Evolutionary conservation across 2,329 filamentous ascomycete species (phyloP).

Genomic region (Dothideomycetidae sp.): DNA sequence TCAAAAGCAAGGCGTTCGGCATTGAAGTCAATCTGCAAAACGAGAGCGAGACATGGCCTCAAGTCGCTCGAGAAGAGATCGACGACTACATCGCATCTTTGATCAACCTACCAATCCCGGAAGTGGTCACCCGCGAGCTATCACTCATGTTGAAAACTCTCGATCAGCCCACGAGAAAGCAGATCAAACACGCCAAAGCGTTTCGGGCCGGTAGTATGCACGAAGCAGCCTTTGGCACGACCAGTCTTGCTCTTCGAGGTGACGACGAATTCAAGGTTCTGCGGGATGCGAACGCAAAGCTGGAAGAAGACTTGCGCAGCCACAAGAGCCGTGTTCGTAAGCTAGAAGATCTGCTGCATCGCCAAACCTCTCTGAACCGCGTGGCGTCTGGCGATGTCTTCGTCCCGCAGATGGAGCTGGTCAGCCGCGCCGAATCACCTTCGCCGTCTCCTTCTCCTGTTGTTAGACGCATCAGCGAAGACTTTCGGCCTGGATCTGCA

Average conservation of each 20-base stretch:
- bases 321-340: constrained; percentile 87
- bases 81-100: constrained; percentile 57
- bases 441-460: constrained; percentile 17
- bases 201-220: constrained; percentile 96
- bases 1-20: constrained; percentile 56
- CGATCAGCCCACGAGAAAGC: constrained; percentile 68
- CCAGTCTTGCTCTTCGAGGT: constrained; percentile 71
- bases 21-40: constrained; percentile 77
- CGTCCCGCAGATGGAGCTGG: constrained; percentile 11
- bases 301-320: constrained; percentile 53
- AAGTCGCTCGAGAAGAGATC: constrained; percentile 60
- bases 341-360: constrained; percentile 81
- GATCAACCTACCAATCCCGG: constrained; percentile 49
- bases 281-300: constrained; percentile 41
- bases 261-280: constrained; percentile 58
- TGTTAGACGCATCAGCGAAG: constrained; percentile 23
- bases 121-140: constrained; percentile 55
- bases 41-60: constrained; percentile 68
- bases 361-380: constrained; percentile 50
- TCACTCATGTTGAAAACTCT: constrained; percentile 65
- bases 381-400: constrained; percentile 25
- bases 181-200: constrained; percentile 72
- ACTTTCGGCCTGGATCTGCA: constrained; percentile 42
- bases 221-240: constrained; percentile 75
- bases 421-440: constrained; percentile 8